Base-by-base conservation (phyloP, 1,284 basidiomycete species). In the Calocybe gambosa region DNA sequence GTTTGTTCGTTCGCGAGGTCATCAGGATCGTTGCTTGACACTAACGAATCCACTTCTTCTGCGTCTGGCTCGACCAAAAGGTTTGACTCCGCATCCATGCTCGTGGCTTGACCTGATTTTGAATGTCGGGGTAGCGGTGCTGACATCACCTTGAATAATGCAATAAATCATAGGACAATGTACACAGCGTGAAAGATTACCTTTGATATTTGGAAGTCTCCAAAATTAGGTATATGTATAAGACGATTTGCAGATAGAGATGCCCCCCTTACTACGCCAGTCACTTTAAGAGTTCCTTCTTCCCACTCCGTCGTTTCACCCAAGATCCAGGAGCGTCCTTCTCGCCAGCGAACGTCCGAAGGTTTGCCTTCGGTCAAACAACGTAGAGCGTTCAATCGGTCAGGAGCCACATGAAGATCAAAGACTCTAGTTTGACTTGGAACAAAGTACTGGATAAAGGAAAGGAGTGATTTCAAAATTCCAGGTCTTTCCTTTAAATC, bases 1-100 rank as follows among this genome's bases (percentile, higher is more conserved):
- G 95, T 99, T 66, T 99, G 95, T 61, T 99, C 95, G 60, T 95
- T 95, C 12, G 77, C 82, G 66, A 97, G 75, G 50, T 90, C 81
- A 57, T 98, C 93, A 0, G 89, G 89, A 25, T 86, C 82, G 60
- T 98, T 97, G 50, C 80, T 85, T 0, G 89, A 90, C 1, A 91
- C 78, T 23, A 98, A 71, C 4, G 94, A 95, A 62, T 99, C 95
- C 0, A 89, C 90, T 1, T 80, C 72, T 5, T 85, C 82, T 0
- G 74, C 64, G 43, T 80, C 73, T 8, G 77, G 77, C 65, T 81
- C 80, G 1, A 74, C 80, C 42, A 84, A 66, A 36, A 79, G 52
- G 40, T 59, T 64, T 1, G 77, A 70, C 55, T 85, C 84, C 15
- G 83, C 60, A n/a, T 85, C 83, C 82, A 87, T 88, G 6, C 56